A percentile compares a stretch with the other conserved stretches of the same genome.
Conservation (phyloP, 2,329 filamentous ascomycete genomes). For the Fusarium sp. region DNA sequence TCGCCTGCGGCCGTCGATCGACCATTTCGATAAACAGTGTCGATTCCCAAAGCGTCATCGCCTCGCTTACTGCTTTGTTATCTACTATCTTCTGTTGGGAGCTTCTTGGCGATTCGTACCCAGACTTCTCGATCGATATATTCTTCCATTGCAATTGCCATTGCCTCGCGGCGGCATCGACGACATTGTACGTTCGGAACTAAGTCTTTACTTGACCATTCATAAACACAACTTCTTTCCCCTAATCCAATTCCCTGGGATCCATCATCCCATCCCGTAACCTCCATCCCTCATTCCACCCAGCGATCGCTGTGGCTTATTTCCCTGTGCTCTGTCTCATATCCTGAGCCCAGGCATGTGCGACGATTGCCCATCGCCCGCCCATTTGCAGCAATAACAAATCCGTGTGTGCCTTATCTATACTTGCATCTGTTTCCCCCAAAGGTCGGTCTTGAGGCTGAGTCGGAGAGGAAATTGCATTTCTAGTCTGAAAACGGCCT, state of each 20-base stretch:
- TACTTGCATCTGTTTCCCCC: constrained; percentile 10
- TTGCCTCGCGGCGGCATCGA: background rate
- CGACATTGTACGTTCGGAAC: constrained; percentile 12
- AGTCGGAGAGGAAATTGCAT: constrained; percentile 21
- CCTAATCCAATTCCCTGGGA: background rate
- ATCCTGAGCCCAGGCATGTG: constrained; percentile 35
- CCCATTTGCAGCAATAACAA: constrained; percentile 28
- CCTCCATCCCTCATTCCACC: constrained; percentile 18
- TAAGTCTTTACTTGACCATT: constrained; percentile 12
- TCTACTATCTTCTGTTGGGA: constrained; percentile 1
- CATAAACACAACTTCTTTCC: constrained; percentile 17
- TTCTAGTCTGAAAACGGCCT: constrained; percentile 15
- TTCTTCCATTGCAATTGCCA: background rate
- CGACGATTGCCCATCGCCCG: constrained; percentile 18
- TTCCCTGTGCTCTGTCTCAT: constrained; percentile 24
- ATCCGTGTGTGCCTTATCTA: constrained; percentile 28
- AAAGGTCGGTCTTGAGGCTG: constrained; percentile 5
- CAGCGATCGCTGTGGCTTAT: constrained; percentile 24
- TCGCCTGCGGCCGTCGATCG: constrained; percentile 15
- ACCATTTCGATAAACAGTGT: constrained; percentile 25
- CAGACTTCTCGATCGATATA: constrained; percentile 1
- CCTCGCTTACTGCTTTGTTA: background rate
- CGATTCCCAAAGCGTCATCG: constrained; percentile 10
- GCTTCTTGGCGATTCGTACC: background rate
- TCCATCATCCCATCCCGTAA: background rate